Evolutionary conservation across 805 yeast genomes (phyloP), one percentile per base, ranked within the genome.

Genomic region (Monosporozyma aquatica): DNA sequence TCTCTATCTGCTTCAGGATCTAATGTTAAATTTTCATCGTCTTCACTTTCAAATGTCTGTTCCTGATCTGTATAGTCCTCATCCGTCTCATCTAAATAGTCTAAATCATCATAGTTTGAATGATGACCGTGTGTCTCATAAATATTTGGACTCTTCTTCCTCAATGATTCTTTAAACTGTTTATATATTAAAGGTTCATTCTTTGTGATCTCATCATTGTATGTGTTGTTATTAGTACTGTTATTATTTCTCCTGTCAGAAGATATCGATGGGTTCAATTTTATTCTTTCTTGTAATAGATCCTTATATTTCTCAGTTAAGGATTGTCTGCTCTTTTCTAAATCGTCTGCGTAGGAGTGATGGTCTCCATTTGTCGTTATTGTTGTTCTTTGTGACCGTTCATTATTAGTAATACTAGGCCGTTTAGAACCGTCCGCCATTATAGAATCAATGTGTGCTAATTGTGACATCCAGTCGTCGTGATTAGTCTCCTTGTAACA

Each of bases 11-110:
- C 47, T 10, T 38, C 45, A 13, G 32, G 42, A 22, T 46, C 44
- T 23, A 46, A 52, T 23, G 47, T 40, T 26, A 50, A 46, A 24
- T 49, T 50, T 18, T 44, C 45, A 23, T 53, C 51, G 32, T 20
- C 36, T 46, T 50, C 20, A 49, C 38, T 47, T 49, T 49, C 22
- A 42, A 46, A 28, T 43, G 52, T 34, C 50, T 24, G 27, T 10
- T 37, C 39, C 17, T 38, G 48, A 15, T 40, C 46, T 32, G 43
- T 42, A 14, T 43, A 27, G 14, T 32, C 44, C 5, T 42, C 49
- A 18, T 35, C 37, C 6, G 33, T 8, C 20, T 34, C 30, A 11
- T 52, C 48, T 8, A 40, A 27, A 29, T 42, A 43, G 18, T 45
- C 49, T n/a, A 44, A 40, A 15, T 44, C 53, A 13, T 43, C 46